Conservation (phyloP, 2,329 filamentous ascomycete genomes). For the Scorias spongiosa region DNA sequence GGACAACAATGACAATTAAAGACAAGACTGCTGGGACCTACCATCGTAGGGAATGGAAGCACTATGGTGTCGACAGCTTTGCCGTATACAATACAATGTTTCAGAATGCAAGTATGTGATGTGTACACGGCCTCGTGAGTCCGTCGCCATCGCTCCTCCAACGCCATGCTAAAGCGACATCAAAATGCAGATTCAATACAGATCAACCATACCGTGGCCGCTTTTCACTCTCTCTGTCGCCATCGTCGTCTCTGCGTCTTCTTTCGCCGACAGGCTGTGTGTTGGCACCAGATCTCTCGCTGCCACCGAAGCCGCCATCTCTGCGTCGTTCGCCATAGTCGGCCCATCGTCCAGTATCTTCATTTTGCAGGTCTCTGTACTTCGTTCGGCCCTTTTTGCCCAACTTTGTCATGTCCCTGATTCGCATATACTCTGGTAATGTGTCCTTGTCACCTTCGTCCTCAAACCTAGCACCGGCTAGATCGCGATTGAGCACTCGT, state of each 20-base stretch:
- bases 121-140: too few relatives aligned
- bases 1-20: too few relatives aligned
- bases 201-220: conserved; percentile 24
- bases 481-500: conserved; percentile 61
- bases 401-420: conserved; percentile 83
- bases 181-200: conserved; percentile 4
- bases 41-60: too few relatives aligned
- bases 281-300: conserved; percentile 50
- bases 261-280: conserved; percentile 53
- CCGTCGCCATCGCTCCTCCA: neutral
- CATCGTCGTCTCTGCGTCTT: conserved; percentile 28
- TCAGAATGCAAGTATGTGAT: too few relatives aligned
- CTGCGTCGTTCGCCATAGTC: conserved; percentile 33
- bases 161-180: conserved; percentile 7
- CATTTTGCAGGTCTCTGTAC: conserved; percentile 73
- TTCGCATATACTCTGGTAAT: conserved; percentile 80
- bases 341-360: conserved; percentile 86
- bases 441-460: conserved; percentile 79
- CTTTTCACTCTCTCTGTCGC: conserved; percentile 28
- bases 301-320: conserved; percentile 41
- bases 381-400: conserved; percentile 83
- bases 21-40: too few relatives aligned
- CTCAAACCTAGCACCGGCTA: conserved; percentile 70
- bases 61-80: too few relatives aligned
- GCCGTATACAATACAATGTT: too few relatives aligned